Percentiles rank a stretch among this genome's conserved stretches.
Evolutionary conservation across 192 early-diverging fungal species (phyloP).

Genomic region (Coemansia furcata): DNA sequence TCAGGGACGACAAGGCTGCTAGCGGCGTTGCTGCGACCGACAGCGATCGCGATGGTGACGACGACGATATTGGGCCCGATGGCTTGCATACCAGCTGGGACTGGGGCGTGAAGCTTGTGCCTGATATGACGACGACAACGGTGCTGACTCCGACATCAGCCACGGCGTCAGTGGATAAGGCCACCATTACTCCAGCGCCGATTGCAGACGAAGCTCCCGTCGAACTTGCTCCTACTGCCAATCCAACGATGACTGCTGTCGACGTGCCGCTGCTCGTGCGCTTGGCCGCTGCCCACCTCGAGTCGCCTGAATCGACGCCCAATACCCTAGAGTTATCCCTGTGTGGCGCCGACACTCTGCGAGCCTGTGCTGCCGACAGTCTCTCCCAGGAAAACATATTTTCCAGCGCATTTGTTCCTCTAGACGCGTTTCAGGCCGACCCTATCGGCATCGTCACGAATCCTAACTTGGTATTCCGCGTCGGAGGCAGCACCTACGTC

Average conservation of each 20-base stretch:
- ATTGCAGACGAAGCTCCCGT: background rate
- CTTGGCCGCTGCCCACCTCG: background rate
- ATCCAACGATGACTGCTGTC: background rate
- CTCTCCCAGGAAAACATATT: conserved; percentile 15
- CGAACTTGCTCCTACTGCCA: background rate
- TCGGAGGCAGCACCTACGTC: conserved; percentile 15
- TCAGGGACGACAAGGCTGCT: background rate
- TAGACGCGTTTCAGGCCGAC: conserved; percentile 14
- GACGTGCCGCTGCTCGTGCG: background rate
- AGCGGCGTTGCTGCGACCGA: background rate
- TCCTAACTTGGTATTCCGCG: conserved; percentile 25
- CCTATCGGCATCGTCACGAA: conserved; percentile 23
- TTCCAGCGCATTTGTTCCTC: conserved; percentile 8
- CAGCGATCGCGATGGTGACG: background rate
- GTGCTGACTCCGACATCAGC: background rate
- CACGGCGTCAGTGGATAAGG: background rate
- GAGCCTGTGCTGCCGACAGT: background rate
- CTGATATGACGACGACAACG: background rate
- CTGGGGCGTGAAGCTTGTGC: conserved; percentile 40
- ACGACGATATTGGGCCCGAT: background rate
- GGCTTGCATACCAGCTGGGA: conserved; percentile 48
- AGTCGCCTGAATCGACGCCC: background rate
- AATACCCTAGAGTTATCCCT: conserved; percentile 24
- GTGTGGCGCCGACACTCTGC: conserved; percentile 37
- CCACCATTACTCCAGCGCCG: background rate